These are phyloP conservation scores for Coemansia sp. DNA, from an alignment of 192 early-diverging fungal genomes.

Conservation along the genomic window DNA sequence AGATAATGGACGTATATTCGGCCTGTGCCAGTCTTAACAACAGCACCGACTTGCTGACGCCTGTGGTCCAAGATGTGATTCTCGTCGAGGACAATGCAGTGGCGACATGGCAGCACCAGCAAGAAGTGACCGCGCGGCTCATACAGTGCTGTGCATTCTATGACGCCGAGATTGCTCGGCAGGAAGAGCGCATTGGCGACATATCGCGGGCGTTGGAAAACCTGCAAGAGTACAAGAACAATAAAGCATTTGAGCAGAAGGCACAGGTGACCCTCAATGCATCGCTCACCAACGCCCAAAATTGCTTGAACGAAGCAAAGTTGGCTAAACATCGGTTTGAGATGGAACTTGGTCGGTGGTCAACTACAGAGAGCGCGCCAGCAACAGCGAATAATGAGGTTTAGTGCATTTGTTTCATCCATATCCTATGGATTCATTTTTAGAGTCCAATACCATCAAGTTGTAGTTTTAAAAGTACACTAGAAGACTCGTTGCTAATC, in stretches of 20 bases:
- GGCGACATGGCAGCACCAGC: conserved; percentile 14
- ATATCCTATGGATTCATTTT: not conserved
- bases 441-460: not conserved
- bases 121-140: conserved; percentile 34
- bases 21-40: conserved; percentile 4
- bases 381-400: not conserved
- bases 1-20: conserved; percentile 8
- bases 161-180: conserved; percentile 26
- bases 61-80: conserved; percentile 3
- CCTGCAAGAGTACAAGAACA: conserved; percentile 8
- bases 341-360: conserved; percentile 39
- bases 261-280: conserved; percentile 18
- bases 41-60: conserved; percentile 11
- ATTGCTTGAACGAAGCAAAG: conserved; percentile 30
- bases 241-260: conserved; percentile 4
- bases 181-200: conserved; percentile 41
- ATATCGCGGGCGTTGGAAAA: conserved; percentile 27
- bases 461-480: conserved; percentile 9
- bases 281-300: conserved; percentile 38
- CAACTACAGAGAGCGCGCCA: not conserved
- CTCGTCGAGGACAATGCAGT: conserved; percentile 3
- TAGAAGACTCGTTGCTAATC: not conserved
- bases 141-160: conserved; percentile 43
- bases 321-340: conserved; percentile 40
- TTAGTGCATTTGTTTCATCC: not conserved